A percentile compares a stretch with the other conserved stretches of the same genome.
Evolutionary conservation across 2,329 filamentous ascomycete genomes (phyloP).

Genomic region (Sporothrix protearum): DNA sequence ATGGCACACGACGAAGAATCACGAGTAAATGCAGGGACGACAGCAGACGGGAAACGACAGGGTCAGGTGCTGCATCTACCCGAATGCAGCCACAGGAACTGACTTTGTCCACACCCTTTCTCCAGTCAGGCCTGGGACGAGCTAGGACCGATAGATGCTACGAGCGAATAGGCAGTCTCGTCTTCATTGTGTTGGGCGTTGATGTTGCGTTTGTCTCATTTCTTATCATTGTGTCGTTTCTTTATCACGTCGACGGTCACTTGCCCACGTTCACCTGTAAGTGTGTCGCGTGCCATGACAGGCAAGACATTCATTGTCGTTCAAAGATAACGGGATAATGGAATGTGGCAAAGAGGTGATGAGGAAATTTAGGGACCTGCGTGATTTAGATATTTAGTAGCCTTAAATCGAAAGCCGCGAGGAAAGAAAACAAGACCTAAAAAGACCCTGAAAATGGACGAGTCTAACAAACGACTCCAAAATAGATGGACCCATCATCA

Average conservation of each 20-base stretch:
- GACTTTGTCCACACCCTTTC: neutral
- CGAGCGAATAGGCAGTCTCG: neutral
- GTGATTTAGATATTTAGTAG: neutral
- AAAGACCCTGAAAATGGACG: slow-evolving; percentile 5
- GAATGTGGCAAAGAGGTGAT: neutral
- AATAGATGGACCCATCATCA: neutral
- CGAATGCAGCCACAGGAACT: neutral
- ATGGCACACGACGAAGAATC: neutral
- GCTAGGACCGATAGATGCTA: neutral
- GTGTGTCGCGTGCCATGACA: slow-evolving; percentile 9
- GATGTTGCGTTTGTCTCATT: neutral
- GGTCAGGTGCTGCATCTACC: slow-evolving; percentile 3
- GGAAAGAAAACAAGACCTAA: neutral
- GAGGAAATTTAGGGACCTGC: neutral
- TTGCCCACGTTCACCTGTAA: slow-evolving; percentile 5
- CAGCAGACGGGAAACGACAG: slow-evolving; percentile 11
- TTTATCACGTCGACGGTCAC: slow-evolving; percentile 1
- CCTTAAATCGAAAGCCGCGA: neutral
- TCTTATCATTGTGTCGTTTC: neutral
- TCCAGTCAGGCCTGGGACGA: neutral
- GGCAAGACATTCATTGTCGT: neutral
- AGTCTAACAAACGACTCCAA: neutral
- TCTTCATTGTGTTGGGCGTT: neutral
- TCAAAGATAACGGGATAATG: neutral
- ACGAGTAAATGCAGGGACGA: neutral